Conservation (phyloP, 768 basidiomycete genomes). For the Hortiboletus flavorubellus region DNA sequence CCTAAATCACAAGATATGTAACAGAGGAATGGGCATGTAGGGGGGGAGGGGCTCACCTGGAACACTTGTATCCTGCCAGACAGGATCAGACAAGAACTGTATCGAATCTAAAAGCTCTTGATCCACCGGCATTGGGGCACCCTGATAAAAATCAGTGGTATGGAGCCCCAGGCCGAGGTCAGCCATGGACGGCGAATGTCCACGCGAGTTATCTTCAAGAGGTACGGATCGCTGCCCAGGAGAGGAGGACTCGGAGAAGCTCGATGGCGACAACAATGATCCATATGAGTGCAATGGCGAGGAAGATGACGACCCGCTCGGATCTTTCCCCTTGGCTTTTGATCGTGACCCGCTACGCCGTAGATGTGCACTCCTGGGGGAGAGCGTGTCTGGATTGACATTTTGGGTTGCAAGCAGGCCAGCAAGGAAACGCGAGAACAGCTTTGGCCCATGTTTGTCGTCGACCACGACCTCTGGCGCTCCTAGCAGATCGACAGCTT, state of each 20-base stretch:
- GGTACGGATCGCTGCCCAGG: constrained; percentile 33
- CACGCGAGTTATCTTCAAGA: constrained; percentile 34
- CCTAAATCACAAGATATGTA: constrained; percentile 19
- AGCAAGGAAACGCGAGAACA: constrained; percentile 77
- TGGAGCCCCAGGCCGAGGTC: constrained; percentile 17
- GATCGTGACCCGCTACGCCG: constrained; percentile 10
- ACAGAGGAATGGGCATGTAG: no score
- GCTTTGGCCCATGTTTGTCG: constrained; percentile 74
- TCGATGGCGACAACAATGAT: constrained; percentile 23
- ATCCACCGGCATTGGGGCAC: constrained; percentile 51
- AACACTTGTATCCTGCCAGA: constrained; percentile 53
- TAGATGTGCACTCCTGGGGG: constrained; percentile 23
- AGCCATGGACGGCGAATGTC: constrained; percentile 5
- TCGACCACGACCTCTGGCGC: constrained; percentile 74
- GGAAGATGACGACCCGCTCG: not conserved
- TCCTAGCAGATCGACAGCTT: constrained; percentile 62
- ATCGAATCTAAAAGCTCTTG: constrained; percentile 58
- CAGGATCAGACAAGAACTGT: constrained; percentile 53
- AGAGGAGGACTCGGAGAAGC: constrained; percentile 39
- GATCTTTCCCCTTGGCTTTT: constrained; percentile 17
- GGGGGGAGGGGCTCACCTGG: constrained; percentile 42
- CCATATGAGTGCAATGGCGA: constrained; percentile 1
- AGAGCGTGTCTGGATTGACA: constrained; percentile 24
- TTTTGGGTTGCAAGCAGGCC: constrained; percentile 63
- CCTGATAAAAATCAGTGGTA: constrained; percentile 42